These are phyloP conservation scores for Hyaloscypha finlandica DNA, from an alignment of 495 filamentous ascomycete species.

Conservation along the genomic window DNA sequence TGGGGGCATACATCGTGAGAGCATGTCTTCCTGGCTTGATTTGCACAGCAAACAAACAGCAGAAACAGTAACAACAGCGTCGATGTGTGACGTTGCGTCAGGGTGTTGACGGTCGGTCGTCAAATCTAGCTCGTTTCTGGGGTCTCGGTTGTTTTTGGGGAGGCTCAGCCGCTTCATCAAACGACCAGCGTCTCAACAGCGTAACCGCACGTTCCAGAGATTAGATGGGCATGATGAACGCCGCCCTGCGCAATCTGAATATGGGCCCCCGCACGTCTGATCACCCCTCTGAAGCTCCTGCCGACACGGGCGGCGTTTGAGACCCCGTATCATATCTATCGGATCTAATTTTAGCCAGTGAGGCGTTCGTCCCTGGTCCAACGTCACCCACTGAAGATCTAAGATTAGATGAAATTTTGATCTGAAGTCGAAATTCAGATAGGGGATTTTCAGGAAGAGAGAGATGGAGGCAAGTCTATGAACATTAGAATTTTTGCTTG, in stretches of 20 bases:
- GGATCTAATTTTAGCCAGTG: not conserved
- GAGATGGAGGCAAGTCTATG: not conserved
- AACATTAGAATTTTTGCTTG: not conserved
- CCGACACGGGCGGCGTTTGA: conserved; percentile 7
- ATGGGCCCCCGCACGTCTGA: conserved; percentile 7
- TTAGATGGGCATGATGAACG: conserved; percentile 13
- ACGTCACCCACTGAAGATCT: conserved; percentile 7
- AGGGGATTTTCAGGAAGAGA: not conserved
- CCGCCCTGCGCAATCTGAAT: not conserved
- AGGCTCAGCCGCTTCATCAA: conserved; percentile 2
- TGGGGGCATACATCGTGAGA: conserved; percentile 20
- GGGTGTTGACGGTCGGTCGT: not conserved
- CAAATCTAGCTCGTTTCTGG: not conserved
- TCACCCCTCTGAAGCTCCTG: conserved; percentile 7
- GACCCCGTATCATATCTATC: not conserved
- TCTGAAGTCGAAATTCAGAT: not conserved
- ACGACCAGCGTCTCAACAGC: conserved; percentile 21
- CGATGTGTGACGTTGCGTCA: not conserved
- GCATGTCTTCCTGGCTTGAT: conserved; percentile 3
- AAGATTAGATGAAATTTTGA: conserved; percentile 5
- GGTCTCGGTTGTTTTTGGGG: not conserved
- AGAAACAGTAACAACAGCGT: not conserved
- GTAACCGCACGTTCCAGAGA: conserved; percentile 6
- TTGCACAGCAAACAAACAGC: not conserved
- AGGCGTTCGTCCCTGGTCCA: not conserved